Base-by-base conservation (phyloP, 2,329 filamentous ascomycete genomes). In the Phoma herbarum region DNA sequence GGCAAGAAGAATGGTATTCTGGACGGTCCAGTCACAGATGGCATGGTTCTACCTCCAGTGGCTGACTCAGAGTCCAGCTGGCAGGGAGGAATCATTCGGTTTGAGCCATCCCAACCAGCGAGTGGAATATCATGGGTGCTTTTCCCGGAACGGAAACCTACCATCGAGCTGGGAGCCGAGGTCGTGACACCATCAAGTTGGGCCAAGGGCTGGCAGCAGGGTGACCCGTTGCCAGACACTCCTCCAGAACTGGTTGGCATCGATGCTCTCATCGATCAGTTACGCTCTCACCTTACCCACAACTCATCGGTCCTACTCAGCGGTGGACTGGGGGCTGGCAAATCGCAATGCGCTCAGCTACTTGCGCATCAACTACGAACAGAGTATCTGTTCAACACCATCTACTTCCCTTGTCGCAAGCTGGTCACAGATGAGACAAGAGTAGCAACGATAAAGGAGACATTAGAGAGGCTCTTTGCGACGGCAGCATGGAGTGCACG, bases 351-450 rank as follows among this genome's bases (percentile, higher is more conserved):
- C 26, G 86, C 91, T 4, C 90, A 91, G 61, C 82, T 92, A 25
- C 79, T 98, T 26, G 92, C 90, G 1, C 87, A 91, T 71, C 85
- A 84, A 39, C 80, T 99, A 52, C 87, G 90, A 23, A 84, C 84
- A 52, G 87, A 92, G 44, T 85, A 86, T 51, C 81, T 97, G 0
- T 97, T 91, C 73, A 90, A 96, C 73, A 90, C 90, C 1, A 88
- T 89, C 4, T 97, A 96, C 77, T 93, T 96, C 64, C 86, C 92
- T 0, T 98, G 94, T 69, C 87, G 91, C 26, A 93, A 91, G 61
- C 83, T 97, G 4, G 89, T 97, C 26, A 97, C 90, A 1, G 93
- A 98, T 60, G 95, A 99, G 75, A 96, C 89, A 37, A 86, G 94
- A 57, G 87, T 97, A 14, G 90, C 92, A 2, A 92, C 90, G 0